phyloP scores from a whole-genome alignment of 1,284 basidiomycete species.

The Chiua sp. region DNA sequence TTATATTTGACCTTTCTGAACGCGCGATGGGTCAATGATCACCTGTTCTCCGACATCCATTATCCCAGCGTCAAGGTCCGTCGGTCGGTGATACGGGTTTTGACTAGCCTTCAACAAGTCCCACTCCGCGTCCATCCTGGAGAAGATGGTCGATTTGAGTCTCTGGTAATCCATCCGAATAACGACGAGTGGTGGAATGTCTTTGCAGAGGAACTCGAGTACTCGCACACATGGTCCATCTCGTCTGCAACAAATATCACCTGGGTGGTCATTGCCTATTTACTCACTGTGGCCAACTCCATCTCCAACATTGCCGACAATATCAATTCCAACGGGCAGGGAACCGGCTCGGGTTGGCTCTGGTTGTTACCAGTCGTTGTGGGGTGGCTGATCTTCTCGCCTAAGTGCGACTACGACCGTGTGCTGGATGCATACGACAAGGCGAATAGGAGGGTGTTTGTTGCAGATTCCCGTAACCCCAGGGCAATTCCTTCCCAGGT shows the following conservation, averaged over 20 bases:
- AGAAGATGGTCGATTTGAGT: constrained; percentile 30
- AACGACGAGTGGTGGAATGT: constrained; percentile 41
- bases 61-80: constrained; percentile 23
- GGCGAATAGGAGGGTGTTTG: constrained; percentile 32
- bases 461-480: constrained; percentile 5
- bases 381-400: constrained; percentile 46
- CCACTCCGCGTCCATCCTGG: constrained; percentile 35
- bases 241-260: constrained; percentile 43
- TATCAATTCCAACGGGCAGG: constrained; percentile 41
- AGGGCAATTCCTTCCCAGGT: constrained; percentile 3
- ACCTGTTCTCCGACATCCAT: constrained; percentile 26
- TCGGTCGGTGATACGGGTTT: constrained; percentile 22
- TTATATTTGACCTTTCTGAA: constrained; percentile 39
- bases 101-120: constrained; percentile 37
- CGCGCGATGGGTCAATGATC: constrained; percentile 32
- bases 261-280: constrained; percentile 51
- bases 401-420: constrained; percentile 44
- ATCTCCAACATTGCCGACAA: constrained; percentile 32
- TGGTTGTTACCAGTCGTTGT: constrained; percentile 51
- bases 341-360: constrained; percentile 45
- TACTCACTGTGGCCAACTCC: constrained; percentile 46
- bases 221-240: constrained; percentile 43
- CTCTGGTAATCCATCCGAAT: constrained; percentile 36
- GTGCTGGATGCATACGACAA: constrained; percentile 36
- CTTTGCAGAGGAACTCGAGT: constrained; percentile 29